Evolutionary conservation across 495 filamentous ascomycete genomes (phyloP), one percentile per base, ranked within the genome.

Genomic region (Articulospora tetracladia): DNA sequence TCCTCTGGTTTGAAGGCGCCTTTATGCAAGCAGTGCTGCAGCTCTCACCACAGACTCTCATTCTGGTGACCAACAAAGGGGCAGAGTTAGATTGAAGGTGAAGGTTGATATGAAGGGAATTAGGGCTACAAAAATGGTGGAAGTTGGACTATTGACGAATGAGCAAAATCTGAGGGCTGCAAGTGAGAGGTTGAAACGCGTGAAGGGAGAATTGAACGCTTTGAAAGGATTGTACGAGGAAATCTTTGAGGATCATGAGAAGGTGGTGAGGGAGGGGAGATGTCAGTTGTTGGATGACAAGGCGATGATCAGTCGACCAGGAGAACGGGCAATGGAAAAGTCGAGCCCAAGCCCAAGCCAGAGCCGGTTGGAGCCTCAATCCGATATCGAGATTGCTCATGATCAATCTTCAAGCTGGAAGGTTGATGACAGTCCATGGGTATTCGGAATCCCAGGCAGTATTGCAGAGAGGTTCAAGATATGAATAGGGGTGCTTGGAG

Each of bases 221-320:
- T 48, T 67, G 41, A 61, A 63, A 50, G 47, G 47, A 13, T 46
- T 32, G 12, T 67, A 63, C 36, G 64, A 63, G 30, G 39, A 58
- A 17, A 41, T 63, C 0, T 63, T 55, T 20, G 30, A 58, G 17
- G 53, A 67, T 46, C 47, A 53, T 22, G 57, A 54, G 13, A n/a
- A 20, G 19, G 63, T 57, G 1, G 6, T 59, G 0, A 27, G 17
- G n/a, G 47, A 57, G 8, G 47, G 59, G 0, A n/a, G 23, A 15
- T 61, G 62, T 28, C n/a, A 28, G n/a, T 23, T 57, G 32, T 30
- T 63, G 3, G 27, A 36, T 28, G 28, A 41, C n/a, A 36, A 39
- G 12, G 54, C 15, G 8, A 3, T 19, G 8, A n/a, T 7, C 10
- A 44, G 8, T 44, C 8, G 17, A n/a, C n/a, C n/a, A 19, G 17